A percentile compares a stretch with the other conserved stretches of the same genome.
Evolutionary conservation across 192 early-diverging fungal species (phyloP).

Genomic region (Gigaspora rosea): DNA sequence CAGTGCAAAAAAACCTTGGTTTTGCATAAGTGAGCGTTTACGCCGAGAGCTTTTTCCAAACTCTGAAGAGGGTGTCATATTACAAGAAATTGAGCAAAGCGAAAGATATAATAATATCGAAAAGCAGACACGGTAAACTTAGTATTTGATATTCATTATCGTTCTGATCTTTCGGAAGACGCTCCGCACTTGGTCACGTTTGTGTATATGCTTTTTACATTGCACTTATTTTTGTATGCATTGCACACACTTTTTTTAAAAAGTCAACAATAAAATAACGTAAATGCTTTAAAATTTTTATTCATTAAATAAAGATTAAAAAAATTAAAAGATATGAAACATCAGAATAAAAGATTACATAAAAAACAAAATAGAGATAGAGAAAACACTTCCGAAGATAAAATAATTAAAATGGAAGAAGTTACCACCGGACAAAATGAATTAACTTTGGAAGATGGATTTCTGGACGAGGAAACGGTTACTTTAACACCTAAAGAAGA

Average conservation of each 20-base stretch:
- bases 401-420: neutral
- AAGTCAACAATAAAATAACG: too few species aligned
- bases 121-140: neutral
- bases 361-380: too few species aligned
- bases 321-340: too few species aligned
- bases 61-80: neutral
- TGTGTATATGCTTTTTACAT: too few species aligned
- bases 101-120: neutral
- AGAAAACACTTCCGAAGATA: neutral
- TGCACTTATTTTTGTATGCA: too few species aligned
- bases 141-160: neutral
- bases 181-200: too few species aligned
- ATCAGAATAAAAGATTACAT: too few species aligned
- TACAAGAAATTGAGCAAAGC: neutral
- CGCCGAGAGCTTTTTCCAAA: conserved; percentile 1
- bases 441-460: neutral
- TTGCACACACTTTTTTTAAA: too few species aligned
- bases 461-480: neutral
- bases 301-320: too few species aligned
- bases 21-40: conserved; percentile 8
- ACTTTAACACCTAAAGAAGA: neutral
- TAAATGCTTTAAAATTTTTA: too few species aligned
- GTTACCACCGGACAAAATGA: neutral
- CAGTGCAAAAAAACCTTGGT: conserved; percentile 7
- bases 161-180: neutral